phyloP scores from a whole-genome alignment of 1,284 basidiomycete genomes.

The Trichosporon faecale region DNA sequence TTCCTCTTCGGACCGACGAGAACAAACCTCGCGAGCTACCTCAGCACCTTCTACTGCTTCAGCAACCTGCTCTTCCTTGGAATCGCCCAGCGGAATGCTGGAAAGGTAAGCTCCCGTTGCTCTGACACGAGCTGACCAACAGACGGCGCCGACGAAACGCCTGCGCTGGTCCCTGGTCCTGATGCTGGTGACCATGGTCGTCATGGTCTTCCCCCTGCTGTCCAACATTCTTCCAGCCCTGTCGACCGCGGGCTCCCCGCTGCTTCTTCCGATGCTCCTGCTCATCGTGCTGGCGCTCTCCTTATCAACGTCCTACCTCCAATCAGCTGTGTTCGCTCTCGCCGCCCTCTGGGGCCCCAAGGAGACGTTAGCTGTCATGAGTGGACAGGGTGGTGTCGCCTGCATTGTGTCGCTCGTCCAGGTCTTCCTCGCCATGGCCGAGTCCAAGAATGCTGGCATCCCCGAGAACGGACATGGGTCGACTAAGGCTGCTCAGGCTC shows the following conservation, averaged over 20 bases:
- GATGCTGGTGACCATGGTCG: conserved; percentile 30
- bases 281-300: conserved; percentile 39
- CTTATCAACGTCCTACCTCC: conserved; percentile 44
- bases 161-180: conserved; percentile 41
- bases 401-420: conserved; percentile 48
- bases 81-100: conserved; percentile 43
- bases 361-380: conserved; percentile 50
- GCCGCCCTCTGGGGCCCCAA: conserved; percentile 41
- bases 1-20: conserved; percentile 32
- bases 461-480: conserved; percentile 16
- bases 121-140: conserved; percentile 12
- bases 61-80: conserved; percentile 50
- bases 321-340: conserved; percentile 48
- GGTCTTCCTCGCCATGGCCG: conserved; percentile 40
- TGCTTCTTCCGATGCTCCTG: conserved; percentile 39
- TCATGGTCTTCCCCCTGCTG: conserved; percentile 44
- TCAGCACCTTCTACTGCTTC: conserved; percentile 47
- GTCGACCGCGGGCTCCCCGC: conserved; percentile 23
- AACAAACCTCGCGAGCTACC: conserved; percentile 42
- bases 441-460: conserved; percentile 14
- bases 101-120: conserved; percentile 31
- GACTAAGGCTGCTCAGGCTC: conserved; percentile 38
- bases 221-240: conserved; percentile 40
- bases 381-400: conserved; percentile 51
- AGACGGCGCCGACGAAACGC: conserved; percentile 40